Evolutionary conservation across 1,284 basidiomycete genomes (phyloP).

Genomic region (Agroathelia rolfsii): DNA sequence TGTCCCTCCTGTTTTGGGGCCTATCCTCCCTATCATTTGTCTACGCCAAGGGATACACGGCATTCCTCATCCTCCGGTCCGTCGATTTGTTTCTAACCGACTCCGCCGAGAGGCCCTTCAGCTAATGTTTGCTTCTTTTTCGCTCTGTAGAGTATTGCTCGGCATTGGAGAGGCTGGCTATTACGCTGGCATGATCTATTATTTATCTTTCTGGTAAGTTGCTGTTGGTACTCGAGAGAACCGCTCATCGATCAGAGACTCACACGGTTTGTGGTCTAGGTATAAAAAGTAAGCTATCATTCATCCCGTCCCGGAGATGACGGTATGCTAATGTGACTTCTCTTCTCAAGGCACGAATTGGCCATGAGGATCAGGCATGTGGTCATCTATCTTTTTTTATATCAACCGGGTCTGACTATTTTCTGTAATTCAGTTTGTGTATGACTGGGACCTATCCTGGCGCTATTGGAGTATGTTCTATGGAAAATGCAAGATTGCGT

Average conservation of each 20-base stretch:
- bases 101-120: too few relatives aligned
- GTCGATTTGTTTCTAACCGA: too few relatives aligned
- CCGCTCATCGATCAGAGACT: background rate
- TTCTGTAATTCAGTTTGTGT: conserved; percentile 27
- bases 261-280: conserved; percentile 4
- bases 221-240: too few relatives aligned
- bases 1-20: conserved; percentile 44
- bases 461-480: conserved; percentile 34
- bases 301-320: background rate
- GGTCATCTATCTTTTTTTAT: background rate
- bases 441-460: conserved; percentile 47
- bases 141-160: conserved; percentile 26
- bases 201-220: conserved; percentile 41
- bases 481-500: background rate
- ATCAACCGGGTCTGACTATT: background rate
- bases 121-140: conserved; percentile 1
- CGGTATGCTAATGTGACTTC: conserved; percentile 1
- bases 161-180: conserved; percentile 43
- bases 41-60: conserved; percentile 43
- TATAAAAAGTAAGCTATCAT: conserved; percentile 14
- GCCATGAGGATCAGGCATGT: conserved; percentile 38
- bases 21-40: conserved; percentile 39
- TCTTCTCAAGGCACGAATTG: conserved; percentile 33
- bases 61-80: conserved; percentile 35
- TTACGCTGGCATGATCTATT: conserved; percentile 49